phyloP scores from a whole-genome alignment of 169 alveolate species.

The Eimeria brunetti region DNA sequence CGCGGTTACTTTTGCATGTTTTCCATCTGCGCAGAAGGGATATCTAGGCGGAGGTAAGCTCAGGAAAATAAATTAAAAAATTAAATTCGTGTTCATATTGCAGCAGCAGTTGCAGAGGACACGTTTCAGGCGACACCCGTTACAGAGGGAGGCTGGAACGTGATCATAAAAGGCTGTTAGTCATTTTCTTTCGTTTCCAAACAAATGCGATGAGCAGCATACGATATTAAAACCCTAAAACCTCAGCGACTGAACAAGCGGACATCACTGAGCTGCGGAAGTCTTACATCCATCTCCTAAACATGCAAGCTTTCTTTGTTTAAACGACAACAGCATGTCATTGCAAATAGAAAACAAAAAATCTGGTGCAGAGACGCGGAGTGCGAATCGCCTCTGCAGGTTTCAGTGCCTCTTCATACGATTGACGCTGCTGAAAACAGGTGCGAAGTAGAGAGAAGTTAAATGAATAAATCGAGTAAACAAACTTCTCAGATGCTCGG shows the following conservation, averaged over 20 bases:
- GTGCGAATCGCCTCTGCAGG: constrained; percentile 13
- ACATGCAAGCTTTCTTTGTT: constrained; percentile 16
- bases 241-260: constrained; percentile 25
- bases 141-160: constrained; percentile 48
- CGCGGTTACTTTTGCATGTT: constrained; percentile 30
- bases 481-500: constrained; percentile 22
- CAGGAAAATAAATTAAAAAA: neutral
- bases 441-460: neutral
- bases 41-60: neutral
- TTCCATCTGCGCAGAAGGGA: neutral
- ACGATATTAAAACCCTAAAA: neutral
- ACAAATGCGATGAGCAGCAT: neutral
- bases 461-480: neutral
- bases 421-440: constrained; percentile 59
- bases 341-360: neutral
- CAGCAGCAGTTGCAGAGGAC: constrained; percentile 5
- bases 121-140: constrained; percentile 5
- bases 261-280: constrained; percentile 32
- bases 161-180: constrained; percentile 39
- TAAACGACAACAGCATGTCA: too few species aligned
- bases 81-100: too few species aligned
- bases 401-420: neutral
- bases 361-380: constrained; percentile 45
- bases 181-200: neutral
- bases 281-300: constrained; percentile 26